Percentiles rank a stretch among this genome's conserved stretches.
phyloP scores from a whole-genome alignment of 352 stramenopile species.

The Phytophthora brassicae region DNA sequence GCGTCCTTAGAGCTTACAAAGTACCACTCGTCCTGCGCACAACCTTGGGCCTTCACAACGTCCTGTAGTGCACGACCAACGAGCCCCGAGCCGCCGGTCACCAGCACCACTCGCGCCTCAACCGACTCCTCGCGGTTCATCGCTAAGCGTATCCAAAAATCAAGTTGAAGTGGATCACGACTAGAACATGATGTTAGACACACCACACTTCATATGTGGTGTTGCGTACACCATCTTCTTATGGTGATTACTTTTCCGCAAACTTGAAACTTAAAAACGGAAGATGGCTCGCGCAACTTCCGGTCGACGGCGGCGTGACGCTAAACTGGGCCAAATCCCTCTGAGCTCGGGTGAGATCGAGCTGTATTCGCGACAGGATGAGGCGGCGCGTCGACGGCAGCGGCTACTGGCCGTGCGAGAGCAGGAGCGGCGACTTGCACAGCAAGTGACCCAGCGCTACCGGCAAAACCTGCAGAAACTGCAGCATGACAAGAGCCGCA shows the following conservation, averaged over 20 bases:
- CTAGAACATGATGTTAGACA: too few species aligned
- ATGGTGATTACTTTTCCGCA: too few species aligned
- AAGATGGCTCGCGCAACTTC: too few species aligned
- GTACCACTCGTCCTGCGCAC: constrained; percentile 85
- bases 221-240: not conserved
- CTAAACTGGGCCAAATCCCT: constrained; percentile 48
- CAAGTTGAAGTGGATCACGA: not conserved
- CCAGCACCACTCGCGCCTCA: constrained; percentile 72
- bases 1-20: constrained; percentile 95
- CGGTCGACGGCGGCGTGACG: not conserved
- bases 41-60: constrained; percentile 33
- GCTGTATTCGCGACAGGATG: constrained; percentile 56
- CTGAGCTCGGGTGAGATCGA: constrained; percentile 68
- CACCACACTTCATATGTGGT: not conserved
- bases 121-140: not conserved
- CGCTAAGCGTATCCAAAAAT: too few species aligned
- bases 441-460: constrained; percentile 74
- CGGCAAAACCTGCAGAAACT: constrained; percentile 61
- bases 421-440: constrained; percentile 57
- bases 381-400: constrained; percentile 47
- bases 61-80: constrained; percentile 86
- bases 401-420: constrained; percentile 61
- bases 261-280: too few species aligned
- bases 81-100: constrained; percentile 96
- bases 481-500: constrained; percentile 37